Evolutionary conservation across 768 basidiomycete species (phyloP).

Genomic region (Tubosaeta sp.): DNA sequence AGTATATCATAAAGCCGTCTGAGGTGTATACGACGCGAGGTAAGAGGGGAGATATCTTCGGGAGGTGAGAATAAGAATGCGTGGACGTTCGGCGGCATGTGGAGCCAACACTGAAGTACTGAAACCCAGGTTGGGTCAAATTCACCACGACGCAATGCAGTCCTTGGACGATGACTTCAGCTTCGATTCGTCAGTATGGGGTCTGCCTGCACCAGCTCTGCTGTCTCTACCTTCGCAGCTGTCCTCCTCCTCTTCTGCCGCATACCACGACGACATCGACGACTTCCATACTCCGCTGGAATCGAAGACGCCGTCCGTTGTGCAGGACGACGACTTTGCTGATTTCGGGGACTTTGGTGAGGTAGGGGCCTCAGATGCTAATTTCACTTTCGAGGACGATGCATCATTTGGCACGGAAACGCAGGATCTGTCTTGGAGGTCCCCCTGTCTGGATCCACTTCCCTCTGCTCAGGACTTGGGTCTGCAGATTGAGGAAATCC

Average conservation of each 20-base stretch:
- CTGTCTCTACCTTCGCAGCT: slow-evolving; percentile 21
- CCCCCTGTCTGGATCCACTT: slow-evolving; percentile 61
- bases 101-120: neutral
- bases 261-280: slow-evolving; percentile 47
- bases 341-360: slow-evolving; percentile 89
- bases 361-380: slow-evolving; percentile 36
- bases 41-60: slow-evolving; percentile 44
- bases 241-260: slow-evolving; percentile 25
- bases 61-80: slow-evolving; percentile 61
- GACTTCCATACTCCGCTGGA: slow-evolving; percentile 45
- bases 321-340: slow-evolving; percentile 71
- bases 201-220: slow-evolving; percentile 38
- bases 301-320: slow-evolving; percentile 39
- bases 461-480: slow-evolving; percentile 55
- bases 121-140: too few relatives aligned
- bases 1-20: slow-evolving; percentile 72
- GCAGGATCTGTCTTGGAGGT: slow-evolving; percentile 48
- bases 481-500: slow-evolving; percentile 58
- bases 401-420: slow-evolving; percentile 11
- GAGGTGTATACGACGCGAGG: slow-evolving; percentile 66
- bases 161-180: slow-evolving; percentile 69
- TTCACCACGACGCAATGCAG: slow-evolving; percentile 8
- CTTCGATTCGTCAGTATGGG: slow-evolving; percentile 75
- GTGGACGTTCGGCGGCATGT: slow-evolving; percentile 31
- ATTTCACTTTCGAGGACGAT: slow-evolving; percentile 38